Evolutionary conservation across 1,139 yeast species (phyloP), one percentile per base, ranked within the genome.

Genomic region (Starmera stellimalicola): DNA sequence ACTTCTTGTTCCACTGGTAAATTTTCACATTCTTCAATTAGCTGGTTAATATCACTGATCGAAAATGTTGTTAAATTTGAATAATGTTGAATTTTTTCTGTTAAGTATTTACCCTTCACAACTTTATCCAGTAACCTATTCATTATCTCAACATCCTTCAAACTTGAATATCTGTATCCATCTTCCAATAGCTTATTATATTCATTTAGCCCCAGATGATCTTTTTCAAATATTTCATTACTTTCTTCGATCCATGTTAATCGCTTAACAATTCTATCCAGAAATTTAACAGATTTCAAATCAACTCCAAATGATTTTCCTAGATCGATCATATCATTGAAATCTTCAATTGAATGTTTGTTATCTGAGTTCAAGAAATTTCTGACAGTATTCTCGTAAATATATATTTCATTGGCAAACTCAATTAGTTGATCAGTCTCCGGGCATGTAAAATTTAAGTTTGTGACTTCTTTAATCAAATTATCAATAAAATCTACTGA

Each of bases 391-490:
- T 62, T 54, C 40, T 72, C 77, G 51, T 69, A 81, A 32, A 65
- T 64, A 33, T 63, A 65, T 30, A 81, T 66, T 42, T 75, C 81
- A 25, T 50, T 55, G 16, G 69, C 68, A 34, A 77, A 65, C 40
- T 72, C 79, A 9, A 67, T 41, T 7, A 81, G 55, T 44, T 70
- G 77, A n/a, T 70, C 77, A 37, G 75, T 63, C 48, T 80, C 91
- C 1, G 73, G 65, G 25, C 75, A 60, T 4, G 65, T 54, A 37
- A 80, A 72, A 17, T 70, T 67, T 33, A 78, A 49, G 0, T 52
- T 45, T 1, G 76, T 70, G 7, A 78, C 69, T 32, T 62, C 63
- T 9, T 60, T 62, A 7, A 78, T 51, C 17, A 81, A 47, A 3
- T 33, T 33, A 33, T 62, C 58, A 24, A 68, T 47, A 16, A 48